Conservation (phyloP, 2,329 filamentous ascomycete species). For the Colletotrichum australisinense region DNA sequence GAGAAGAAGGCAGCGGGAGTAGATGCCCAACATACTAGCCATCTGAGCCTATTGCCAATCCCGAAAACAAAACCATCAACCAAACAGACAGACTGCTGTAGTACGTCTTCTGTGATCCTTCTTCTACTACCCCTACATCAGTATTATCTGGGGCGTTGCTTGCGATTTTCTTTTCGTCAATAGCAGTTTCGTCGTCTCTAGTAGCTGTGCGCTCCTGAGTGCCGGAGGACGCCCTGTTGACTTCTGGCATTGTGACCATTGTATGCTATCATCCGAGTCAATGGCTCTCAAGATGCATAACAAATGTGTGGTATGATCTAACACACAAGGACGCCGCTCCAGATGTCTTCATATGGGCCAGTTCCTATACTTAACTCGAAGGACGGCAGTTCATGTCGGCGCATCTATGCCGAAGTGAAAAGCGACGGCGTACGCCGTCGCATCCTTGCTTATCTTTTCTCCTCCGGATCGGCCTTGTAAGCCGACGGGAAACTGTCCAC, state of each 20-base stretch:
- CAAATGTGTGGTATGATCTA: not conserved
- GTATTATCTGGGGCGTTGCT: not conserved
- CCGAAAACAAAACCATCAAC: slow-evolving; percentile 57
- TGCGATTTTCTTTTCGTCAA: not conserved
- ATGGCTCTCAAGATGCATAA: not conserved
- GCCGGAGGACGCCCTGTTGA: not conserved
- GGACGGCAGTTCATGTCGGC: not conserved
- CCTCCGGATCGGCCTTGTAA: slow-evolving; percentile 18
- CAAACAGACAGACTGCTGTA: slow-evolving; percentile 55
- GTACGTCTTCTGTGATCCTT: slow-evolving; percentile 39
- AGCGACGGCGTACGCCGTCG: not conserved
- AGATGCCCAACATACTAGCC: slow-evolving; percentile 47
- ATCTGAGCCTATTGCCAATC: slow-evolving; percentile 58
- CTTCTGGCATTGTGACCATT: not conserved
- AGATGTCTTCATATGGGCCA: not conserved
- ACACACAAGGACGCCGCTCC: not conserved
- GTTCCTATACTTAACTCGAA: not conserved
- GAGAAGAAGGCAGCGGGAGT: not conserved
- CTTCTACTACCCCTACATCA: not conserved
- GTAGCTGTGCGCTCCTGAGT: no score
- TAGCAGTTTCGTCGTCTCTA: not conserved
- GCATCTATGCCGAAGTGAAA: not conserved
- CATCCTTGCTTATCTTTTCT: slow-evolving; percentile 19
- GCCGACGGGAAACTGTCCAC: slow-evolving; percentile 8
- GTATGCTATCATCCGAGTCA: not conserved